phyloP scores from a whole-genome alignment of 2,329 filamentous ascomycete genomes.

The Ceratocystis eucalypticola region DNA sequence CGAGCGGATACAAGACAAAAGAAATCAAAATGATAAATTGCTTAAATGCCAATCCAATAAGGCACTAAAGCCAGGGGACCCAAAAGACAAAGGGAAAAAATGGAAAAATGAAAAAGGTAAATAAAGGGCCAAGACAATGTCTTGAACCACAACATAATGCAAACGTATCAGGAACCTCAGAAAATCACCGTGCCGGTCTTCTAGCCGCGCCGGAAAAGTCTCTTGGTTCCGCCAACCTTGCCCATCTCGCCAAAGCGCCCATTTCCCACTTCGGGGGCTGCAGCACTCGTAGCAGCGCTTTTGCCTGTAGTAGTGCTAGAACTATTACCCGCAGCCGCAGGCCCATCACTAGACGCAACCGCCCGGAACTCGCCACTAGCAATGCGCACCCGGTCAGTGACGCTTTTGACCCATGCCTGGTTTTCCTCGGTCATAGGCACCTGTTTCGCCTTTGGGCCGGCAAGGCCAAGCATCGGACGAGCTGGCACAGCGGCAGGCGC shows the following conservation, averaged over 20 bases:
- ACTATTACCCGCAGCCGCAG: neutral
- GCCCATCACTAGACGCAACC: constrained; percentile 15
- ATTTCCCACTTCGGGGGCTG: neutral
- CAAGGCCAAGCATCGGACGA: constrained; percentile 44
- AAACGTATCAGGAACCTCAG: neutral
- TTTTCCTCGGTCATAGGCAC: constrained; percentile 58
- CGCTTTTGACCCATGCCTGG: constrained; percentile 66
- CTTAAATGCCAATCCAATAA: no score
- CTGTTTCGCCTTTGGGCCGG: constrained; percentile 53
- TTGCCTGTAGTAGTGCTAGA: neutral
- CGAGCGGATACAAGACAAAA: neutral
- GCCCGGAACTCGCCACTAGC: constrained; percentile 52
- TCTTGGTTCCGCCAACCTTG: constrained; percentile 58
- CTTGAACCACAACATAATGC: no score
- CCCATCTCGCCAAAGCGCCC: constrained; percentile 53
- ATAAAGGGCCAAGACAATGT: neutral
- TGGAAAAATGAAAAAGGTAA: neutral
- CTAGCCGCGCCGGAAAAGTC: constrained; percentile 45
- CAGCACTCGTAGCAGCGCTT: neutral
- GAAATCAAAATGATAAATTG: constrained; percentile 1
- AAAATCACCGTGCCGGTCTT: constrained; percentile 10
- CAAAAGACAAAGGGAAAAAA: neutral
- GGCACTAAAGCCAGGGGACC: neutral
- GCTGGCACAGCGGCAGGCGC: constrained; percentile 27
- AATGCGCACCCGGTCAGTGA: constrained; percentile 64